phyloP scores from a whole-genome alignment of 148 eudicot species.

The Cornus kousa region DNA sequence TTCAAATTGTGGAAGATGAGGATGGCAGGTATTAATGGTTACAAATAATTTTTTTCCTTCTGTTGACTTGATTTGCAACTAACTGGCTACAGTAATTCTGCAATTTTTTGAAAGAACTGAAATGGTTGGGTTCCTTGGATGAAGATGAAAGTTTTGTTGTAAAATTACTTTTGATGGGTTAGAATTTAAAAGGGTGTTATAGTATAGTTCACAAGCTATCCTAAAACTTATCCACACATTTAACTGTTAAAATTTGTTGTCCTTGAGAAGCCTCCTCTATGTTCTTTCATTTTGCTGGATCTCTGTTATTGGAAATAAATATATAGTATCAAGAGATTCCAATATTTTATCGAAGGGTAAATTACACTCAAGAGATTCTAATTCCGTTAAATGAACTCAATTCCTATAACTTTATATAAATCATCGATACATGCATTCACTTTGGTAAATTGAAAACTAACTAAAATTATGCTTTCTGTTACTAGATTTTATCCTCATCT shows the following conservation, averaged over 20 bases:
- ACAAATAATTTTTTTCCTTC: neutral
- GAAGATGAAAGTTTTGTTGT: neutral
- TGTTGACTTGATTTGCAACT: neutral
- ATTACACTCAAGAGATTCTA: no score
- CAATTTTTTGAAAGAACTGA: neutral
- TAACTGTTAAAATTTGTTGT: neutral
- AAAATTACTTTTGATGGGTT: neutral
- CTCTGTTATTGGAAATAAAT: no score
- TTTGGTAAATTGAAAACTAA: no score
- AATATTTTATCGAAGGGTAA: no score
- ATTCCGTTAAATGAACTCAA: no score
- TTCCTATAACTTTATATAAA: no score
- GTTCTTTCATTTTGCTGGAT: no score
- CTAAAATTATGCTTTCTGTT: no score
- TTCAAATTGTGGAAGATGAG: constrained; percentile 46
- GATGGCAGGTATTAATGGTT: constrained; percentile 47
- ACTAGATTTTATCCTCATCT: no score
- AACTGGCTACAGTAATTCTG: neutral
- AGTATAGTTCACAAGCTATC: neutral
- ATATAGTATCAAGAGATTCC: no score
- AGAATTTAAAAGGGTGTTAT: neutral
- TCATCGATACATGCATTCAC: no score
- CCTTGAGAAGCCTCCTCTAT: no score
- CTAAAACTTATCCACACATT: neutral
- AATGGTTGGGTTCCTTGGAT: neutral